Conservation (phyloP, 768 basidiomycete species). For the Mycena albidolilacea region DNA sequence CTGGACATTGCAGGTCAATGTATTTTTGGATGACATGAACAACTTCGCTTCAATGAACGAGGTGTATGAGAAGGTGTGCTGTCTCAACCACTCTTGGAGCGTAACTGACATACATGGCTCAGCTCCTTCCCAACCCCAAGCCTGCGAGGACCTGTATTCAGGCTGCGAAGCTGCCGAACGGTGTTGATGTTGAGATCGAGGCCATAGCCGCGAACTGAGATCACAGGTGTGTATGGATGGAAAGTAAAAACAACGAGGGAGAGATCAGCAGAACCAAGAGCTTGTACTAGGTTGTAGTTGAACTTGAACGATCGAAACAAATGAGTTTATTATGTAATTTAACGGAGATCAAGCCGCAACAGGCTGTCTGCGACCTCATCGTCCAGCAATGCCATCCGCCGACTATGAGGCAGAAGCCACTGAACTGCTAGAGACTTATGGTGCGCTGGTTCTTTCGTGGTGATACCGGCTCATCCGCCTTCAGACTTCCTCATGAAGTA, state of each 20-base stretch:
- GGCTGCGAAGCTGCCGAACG: conserved; percentile 75
- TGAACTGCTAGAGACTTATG: conserved; percentile 95
- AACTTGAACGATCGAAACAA: no score
- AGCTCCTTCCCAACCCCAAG: conserved; percentile 70
- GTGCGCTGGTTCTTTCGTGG: conserved; percentile 56
- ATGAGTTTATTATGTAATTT: background rate
- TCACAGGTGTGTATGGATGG: no score
- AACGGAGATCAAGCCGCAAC: conserved; percentile 1
- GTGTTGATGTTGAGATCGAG: conserved; percentile 84
- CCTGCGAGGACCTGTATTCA: conserved; percentile 86
- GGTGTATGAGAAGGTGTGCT: conserved; percentile 65
- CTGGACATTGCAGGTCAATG: conserved; percentile 56
- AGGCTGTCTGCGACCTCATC: conserved; percentile 36
- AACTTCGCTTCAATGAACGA: conserved; percentile 72
- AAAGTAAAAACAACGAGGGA: no score
- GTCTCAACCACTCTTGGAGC: background rate
- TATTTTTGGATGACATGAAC: conserved; percentile 74
- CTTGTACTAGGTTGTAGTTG: no score
- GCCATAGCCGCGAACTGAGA: conserved; percentile 58
- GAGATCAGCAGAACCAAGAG: no score
- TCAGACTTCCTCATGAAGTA: conserved; percentile 99
- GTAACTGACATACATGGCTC: background rate
- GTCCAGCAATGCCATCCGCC: conserved; percentile 66
- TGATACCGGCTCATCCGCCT: conserved; percentile 38
- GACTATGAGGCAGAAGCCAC: conserved; percentile 89